Evolutionary conservation across 305 asterid species (phyloP), one percentile per base, ranked within the genome.

Genomic region (Stenogyne calaminthoides): DNA sequence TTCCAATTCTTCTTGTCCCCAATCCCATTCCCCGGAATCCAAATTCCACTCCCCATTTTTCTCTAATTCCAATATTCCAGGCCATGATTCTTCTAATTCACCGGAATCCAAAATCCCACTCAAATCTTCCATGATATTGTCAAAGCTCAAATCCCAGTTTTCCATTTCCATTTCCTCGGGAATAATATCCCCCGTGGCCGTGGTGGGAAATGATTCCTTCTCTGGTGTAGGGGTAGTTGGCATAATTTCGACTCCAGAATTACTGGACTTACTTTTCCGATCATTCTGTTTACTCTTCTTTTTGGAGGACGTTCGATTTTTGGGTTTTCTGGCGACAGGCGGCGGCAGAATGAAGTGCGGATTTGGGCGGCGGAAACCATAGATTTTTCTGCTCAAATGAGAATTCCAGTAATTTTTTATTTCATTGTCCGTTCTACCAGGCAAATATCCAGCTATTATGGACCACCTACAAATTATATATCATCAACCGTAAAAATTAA

Each of bases 381-480:
- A 69, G 27, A 89, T 58, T 69, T 84, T 88, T 73, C 95, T 74
- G 80, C 96, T 85, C 3, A 91, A 77, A 71, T 88, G n/a, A n/a
- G n/a, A n/a, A n/a, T n/a, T n/a, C n/a, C n/a, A n/a, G n/a, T n/a
- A n/a, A n/a, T n/a, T n/a, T n/a, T n/a, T n/a, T n/a, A n/a, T n/a
- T n/a, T n/a, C n/a, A n/a, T n/a, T n/a, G n/a, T n/a, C n/a, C n/a
- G n/a, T n/a, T n/a, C n/a, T n/a, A n/a, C n/a, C n/a, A n/a, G n/a
- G n/a, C n/a, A n/a, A n/a, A n/a, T n/a, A 81, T 22, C 80, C 91
- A 1, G 96, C 96, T 22, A 91, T 91, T 47, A 90, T 19, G 0
- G 96, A 89, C 97, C 96, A 91, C 78, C 96, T 91, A 20, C 67
- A 37, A 61, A 64, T 36, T 1, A 39, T 32, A 40, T n/a, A n/a